phyloP scores from a whole-genome alignment of 2,329 filamentous ascomycete genomes.

The Teratosphaeria gauchensis region DNA sequence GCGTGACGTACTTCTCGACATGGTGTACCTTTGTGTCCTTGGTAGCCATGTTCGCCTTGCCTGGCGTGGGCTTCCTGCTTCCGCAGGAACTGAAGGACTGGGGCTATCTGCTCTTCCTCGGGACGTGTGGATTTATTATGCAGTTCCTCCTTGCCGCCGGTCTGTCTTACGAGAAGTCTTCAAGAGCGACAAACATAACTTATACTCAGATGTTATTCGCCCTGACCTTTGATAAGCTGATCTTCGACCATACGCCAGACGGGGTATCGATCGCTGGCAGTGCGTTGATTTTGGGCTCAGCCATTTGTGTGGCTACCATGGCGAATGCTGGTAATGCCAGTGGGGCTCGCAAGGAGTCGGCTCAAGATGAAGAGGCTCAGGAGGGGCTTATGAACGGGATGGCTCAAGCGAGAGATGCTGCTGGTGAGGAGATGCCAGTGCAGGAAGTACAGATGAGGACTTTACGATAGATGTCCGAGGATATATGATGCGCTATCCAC shows the following conservation, averaged over 20 bases:
- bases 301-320: conserved; percentile 53
- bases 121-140: conserved; percentile 67
- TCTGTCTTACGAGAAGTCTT: conserved; percentile 58
- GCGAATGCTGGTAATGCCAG: conserved; percentile 29
- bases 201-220: conserved; percentile 65
- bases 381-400: conserved; percentile 10
- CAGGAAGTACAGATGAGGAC: conserved; percentile 2
- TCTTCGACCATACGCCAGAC: conserved; percentile 53
- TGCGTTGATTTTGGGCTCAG: conserved; percentile 54
- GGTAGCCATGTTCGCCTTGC: conserved; percentile 47
- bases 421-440: conserved; percentile 10
- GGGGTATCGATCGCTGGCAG: conserved; percentile 51
- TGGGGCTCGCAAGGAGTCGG: conserved; percentile 14
- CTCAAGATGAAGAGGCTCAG: conserved; percentile 17
- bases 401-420: conserved; percentile 8
- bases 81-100: conserved; percentile 51
- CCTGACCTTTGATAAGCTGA: conserved; percentile 51
- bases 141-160: conserved; percentile 79
- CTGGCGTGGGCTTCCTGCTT: conserved; percentile 48
- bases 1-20: conserved; percentile 71
- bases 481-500: no score
- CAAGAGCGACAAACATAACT: conserved; percentile 55
- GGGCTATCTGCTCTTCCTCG: conserved; percentile 58
- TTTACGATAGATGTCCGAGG: background rate
- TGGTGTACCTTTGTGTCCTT: conserved; percentile 61